Percentiles rank a stretch among this genome's conserved stretches.
Conservation (phyloP, 805 yeast species). For the Candida xiaguanensis region DNA sequence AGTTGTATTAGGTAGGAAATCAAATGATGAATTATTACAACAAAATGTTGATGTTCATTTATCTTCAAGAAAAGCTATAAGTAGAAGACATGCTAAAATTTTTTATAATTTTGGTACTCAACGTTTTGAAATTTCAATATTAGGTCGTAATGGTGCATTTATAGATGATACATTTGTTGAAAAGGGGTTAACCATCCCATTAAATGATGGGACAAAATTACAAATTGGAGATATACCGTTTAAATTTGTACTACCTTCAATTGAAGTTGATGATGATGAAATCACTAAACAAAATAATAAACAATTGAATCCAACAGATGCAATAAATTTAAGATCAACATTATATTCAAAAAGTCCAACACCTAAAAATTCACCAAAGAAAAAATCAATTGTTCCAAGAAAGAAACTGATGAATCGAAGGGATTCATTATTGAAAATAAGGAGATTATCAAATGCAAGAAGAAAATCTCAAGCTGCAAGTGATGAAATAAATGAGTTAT, state of each 20-base stretch:
- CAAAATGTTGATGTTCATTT: slow-evolving; percentile 88
- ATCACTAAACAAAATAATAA: slow-evolving; percentile 16
- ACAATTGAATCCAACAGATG: slow-evolving; percentile 59
- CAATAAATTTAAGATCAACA: slow-evolving; percentile 51
- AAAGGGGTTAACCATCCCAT: slow-evolving; percentile 86
- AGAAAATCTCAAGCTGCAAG: slow-evolving; percentile 36
- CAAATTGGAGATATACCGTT: slow-evolving; percentile 94
- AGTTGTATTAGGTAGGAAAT: slow-evolving; percentile 86
- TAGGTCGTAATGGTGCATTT: slow-evolving; percentile 96
- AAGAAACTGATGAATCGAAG: slow-evolving; percentile 9
- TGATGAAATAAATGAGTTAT: slow-evolving; percentile 36
- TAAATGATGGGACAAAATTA: slow-evolving; percentile 74
- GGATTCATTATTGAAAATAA: slow-evolving; percentile 15
- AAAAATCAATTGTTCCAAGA: slow-evolving; percentile 1
- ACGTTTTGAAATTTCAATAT: slow-evolving; percentile 82
- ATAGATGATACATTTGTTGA: slow-evolving; percentile 89
- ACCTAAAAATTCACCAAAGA: slow-evolving; percentile 12
- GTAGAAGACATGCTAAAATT: slow-evolving; percentile 91
- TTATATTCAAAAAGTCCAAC: slow-evolving; percentile 29
- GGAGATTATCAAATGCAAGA: slow-evolving; percentile 34
- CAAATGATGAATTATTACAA: slow-evolving; percentile 48
- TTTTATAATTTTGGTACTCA: slow-evolving; percentile 96
- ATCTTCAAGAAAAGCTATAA: slow-evolving; percentile 88
- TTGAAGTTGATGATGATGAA: slow-evolving; percentile 40
- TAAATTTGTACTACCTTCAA: slow-evolving; percentile 77